phyloP scores from a whole-genome alignment of 805 yeast genomes.

The Wickerhamiella qilinensis region DNA sequence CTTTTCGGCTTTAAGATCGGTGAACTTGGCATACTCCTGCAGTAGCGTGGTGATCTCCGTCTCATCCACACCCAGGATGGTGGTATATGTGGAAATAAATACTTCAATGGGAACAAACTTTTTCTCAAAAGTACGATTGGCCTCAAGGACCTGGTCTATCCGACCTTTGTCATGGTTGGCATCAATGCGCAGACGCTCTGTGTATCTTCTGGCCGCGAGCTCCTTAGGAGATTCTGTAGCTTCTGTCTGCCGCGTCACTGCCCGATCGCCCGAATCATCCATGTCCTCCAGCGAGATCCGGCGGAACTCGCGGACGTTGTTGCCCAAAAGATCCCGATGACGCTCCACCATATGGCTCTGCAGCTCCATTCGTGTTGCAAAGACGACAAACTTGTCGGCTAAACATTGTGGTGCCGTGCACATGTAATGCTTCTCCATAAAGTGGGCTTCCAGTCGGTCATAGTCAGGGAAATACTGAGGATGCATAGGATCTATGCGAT shows the following conservation, averaged over 20 bases:
- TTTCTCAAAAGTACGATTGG: constrained; percentile 10
- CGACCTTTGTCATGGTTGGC: constrained; percentile 21
- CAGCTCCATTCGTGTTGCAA: constrained; percentile 69
- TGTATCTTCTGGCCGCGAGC: constrained; percentile 5
- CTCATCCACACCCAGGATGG: constrained; percentile 6
- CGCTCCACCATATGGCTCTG: constrained; percentile 76
- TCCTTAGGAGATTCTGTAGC: constrained; percentile 2
- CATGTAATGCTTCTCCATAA: constrained; percentile 52
- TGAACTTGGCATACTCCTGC: constrained; percentile 6
- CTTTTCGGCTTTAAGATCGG: constrained; percentile 1
- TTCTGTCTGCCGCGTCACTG: not conserved
- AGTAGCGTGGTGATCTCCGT: constrained; percentile 13
- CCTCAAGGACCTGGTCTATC: constrained; percentile 12
- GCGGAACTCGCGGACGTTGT: constrained; percentile 22
- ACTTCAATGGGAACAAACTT: constrained; percentile 12
- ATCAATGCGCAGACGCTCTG: constrained; percentile 15
- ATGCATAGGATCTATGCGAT: constrained; percentile 32
- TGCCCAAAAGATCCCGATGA: constrained; percentile 48
- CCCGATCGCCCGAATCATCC: constrained; percentile 5
- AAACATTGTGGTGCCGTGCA: constrained; percentile 67
- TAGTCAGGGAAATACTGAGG: constrained; percentile 73
- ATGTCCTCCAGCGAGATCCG: constrained; percentile 9
- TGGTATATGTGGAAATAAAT: constrained; percentile 12
- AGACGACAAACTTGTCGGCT: constrained; percentile 84
- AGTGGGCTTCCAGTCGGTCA: constrained; percentile 59